phyloP scores from a whole-genome alignment of 371 early-diverging fungal genomes.

The Mortierella sp. region DNA sequence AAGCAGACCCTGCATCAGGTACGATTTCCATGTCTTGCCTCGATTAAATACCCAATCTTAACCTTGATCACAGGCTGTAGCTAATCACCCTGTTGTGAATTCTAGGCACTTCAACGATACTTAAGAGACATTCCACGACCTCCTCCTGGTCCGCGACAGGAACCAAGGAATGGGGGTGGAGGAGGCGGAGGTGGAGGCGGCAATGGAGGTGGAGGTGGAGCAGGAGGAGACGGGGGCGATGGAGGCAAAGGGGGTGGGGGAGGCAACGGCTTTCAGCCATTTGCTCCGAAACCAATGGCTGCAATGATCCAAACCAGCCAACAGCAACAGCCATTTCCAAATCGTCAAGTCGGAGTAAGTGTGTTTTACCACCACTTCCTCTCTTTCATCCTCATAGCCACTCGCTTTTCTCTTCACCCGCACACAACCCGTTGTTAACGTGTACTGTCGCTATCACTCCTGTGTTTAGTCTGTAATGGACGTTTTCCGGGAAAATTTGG shows the following conservation, averaged over 20 bases:
- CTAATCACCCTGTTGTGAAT: neutral
- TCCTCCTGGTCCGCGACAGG: conserved; percentile 9
- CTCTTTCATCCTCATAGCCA: too few relatives aligned
- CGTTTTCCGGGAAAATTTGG: conserved; percentile 24
- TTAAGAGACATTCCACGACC: conserved; percentile 7
- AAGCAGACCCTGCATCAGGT: conserved; percentile 39
- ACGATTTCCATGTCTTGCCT: neutral
- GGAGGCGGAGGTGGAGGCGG: conserved; percentile 16
- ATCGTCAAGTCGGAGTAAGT: neutral
- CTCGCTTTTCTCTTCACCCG: too few relatives aligned
- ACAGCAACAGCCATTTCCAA: conserved; percentile 6
- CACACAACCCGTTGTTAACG: neutral
- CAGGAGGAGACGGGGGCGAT: neutral
- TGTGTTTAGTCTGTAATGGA: conserved; percentile 20
- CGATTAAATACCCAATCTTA: too few relatives aligned
- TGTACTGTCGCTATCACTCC: neutral
- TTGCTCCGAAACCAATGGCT: neutral
- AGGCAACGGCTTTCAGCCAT: neutral
- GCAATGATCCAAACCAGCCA: neutral
- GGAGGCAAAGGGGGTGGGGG: neutral
- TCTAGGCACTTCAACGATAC: conserved; percentile 35
- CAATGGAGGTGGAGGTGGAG: neutral
- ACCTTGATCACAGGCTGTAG: too few relatives aligned
- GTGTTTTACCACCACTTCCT: neutral
- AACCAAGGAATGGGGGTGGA: neutral